Conservation (phyloP, 108 stramenopile genomes). For the Cyclotella choctawhatcheeana region DNA sequence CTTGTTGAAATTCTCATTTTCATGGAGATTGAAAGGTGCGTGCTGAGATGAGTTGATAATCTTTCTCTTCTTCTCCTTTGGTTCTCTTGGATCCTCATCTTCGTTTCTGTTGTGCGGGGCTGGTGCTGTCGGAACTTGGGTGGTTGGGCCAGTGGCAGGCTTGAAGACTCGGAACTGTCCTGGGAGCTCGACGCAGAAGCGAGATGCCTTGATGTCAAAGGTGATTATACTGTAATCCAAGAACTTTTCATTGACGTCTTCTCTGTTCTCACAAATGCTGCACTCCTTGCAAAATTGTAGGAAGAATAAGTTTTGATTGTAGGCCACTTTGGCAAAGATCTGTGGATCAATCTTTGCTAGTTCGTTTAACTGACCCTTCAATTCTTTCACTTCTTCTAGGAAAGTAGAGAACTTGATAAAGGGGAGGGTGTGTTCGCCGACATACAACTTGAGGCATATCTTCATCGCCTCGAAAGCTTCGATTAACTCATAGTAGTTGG, state of each 20-base stretch:
- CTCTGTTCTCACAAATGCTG: conserved; percentile 3
- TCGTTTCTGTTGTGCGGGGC: neutral
- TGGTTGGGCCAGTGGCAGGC: neutral
- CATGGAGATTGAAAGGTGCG: neutral
- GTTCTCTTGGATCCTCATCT: neutral
- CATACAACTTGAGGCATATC: neutral
- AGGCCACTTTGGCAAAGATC: neutral
- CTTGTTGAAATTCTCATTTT: neutral
- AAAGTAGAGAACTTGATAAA: neutral
- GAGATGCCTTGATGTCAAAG: neutral
- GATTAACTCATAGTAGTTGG: neutral
- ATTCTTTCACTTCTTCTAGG: neutral
- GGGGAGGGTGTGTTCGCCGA: neutral
- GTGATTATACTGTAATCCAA: neutral
- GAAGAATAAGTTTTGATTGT: neutral
- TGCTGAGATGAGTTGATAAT: neutral
- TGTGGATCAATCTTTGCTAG: neutral
- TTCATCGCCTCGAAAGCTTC: neutral
- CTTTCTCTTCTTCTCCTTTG: conserved; percentile 3
- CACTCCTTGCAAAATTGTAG: neutral
- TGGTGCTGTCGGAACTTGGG: no score
- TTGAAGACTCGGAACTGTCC: neutral
- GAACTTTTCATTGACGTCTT: conserved; percentile 6
- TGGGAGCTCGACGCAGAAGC: neutral
- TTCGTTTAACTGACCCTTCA: neutral